Evolutionary conservation across 2,329 filamentous ascomycete species (phyloP), one percentile per base, ranked within the genome.

Genomic region (Chaetomiaceae sp.): DNA sequence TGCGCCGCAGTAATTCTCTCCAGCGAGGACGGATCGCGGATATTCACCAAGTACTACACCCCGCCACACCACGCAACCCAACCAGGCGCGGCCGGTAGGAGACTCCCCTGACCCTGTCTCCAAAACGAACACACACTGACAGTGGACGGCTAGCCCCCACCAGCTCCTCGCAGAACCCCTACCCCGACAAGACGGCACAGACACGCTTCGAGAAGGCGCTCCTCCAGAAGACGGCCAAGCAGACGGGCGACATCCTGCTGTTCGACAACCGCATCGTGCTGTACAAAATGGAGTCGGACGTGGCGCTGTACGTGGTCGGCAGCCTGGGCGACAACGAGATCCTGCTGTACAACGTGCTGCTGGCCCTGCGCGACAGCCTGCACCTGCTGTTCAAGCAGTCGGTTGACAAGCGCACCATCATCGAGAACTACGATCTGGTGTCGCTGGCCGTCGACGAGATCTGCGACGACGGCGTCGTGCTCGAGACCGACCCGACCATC

Each of bases 341-440:
- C 45, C 74, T 98, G 65, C 77, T 98, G 42, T 97, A 96, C 73
- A 95, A 91, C 65, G 90, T 95, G 39, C 81, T 97, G 44, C 73
- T 97, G 47, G 88, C 89, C n/a, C 71, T 97, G 58, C 76, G 93
- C 57, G 93, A 97, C 71, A 85, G 86, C 41, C 73, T 97, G 60
- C 88, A 91, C 64, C 84, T 97, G 42, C 72, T 96, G 33, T 87
- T 97, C 64, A 96, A 95, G 90, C 91, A 94, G 77, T 88, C 88
- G 27, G 90, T 94, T 41, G 93, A 98, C 73, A 96, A 96, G 78
- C 84, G 93, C 57, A 97, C 93, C 48, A 89, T 97, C 56, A 84
- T 97, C 62, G 93, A 98, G 71, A 97, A 97, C 78, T 98, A 97
- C 74, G 93, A 97, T 68, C 79, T 97, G 18, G 87, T 96, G 52